A percentile compares a stretch with the other conserved stretches of the same genome.
These are phyloP conservation scores for Tolypocladium paradoxum DNA, from an alignment of 2,329 filamentous ascomycete species.

Conservation along the genomic window DNA sequence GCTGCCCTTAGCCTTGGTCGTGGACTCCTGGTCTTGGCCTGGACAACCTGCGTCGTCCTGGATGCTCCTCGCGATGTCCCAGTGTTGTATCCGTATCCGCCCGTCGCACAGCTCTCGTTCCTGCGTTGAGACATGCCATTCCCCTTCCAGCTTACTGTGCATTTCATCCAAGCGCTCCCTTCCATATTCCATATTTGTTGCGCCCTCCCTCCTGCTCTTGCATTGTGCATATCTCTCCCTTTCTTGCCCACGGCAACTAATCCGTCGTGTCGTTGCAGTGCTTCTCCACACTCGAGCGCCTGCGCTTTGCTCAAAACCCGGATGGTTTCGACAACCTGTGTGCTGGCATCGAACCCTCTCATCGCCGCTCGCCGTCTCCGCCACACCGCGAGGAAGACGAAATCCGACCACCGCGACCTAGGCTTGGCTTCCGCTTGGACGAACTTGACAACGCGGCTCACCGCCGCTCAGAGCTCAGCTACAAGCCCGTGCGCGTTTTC, in stretches of 20 bases:
- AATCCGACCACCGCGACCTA: neutral
- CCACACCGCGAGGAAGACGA: conserved; percentile 3
- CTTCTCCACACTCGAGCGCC: conserved; percentile 61
- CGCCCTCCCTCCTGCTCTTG: neutral
- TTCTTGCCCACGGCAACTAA: neutral
- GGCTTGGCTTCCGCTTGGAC: conserved; percentile 7
- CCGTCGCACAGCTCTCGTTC: conserved; percentile 15
- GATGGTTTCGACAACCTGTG: conserved; percentile 15
- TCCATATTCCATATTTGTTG: neutral
- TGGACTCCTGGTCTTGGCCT: neutral
- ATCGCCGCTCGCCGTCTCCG: conserved; percentile 10
- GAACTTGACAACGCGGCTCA: conserved; percentile 7
- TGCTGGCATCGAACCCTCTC: conserved; percentile 13
- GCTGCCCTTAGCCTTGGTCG: neutral
- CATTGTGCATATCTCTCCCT: neutral
- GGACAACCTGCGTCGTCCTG: neutral
- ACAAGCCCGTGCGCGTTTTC: conserved; percentile 1
- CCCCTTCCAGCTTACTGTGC: conserved; percentile 13
- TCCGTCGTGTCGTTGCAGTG: conserved; percentile 35
- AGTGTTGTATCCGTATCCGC: neutral
- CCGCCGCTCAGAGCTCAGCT: neutral
- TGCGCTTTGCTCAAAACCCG: conserved; percentile 47
- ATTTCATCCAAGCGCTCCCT: neutral
- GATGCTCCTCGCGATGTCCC: neutral
- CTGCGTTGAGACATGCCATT: conserved; percentile 28